Percentiles rank a stretch among this genome's conserved stretches.
Conservation (phyloP, 2,329 filamentous ascomycete species). For the Ophiostoma sp. region DNA sequence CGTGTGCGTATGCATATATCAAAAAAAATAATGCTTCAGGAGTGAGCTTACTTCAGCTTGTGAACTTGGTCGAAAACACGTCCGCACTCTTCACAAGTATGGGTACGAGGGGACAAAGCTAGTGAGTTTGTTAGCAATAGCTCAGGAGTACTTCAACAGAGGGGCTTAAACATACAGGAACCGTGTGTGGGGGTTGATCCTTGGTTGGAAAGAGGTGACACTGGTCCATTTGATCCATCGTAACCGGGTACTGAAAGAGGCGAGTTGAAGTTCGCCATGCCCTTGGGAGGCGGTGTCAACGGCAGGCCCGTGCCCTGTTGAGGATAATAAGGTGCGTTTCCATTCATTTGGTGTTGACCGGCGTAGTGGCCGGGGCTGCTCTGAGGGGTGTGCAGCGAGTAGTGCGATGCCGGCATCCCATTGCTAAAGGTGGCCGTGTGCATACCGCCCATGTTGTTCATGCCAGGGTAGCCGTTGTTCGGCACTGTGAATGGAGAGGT, state of each 20-base stretch:
- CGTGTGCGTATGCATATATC: neutral
- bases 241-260: slow-evolving; percentile 34
- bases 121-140: neutral
- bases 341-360: neutral
- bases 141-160: neutral
- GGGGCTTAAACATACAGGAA: slow-evolving; percentile 27
- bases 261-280: slow-evolving; percentile 42
- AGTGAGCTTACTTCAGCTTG: slow-evolving; percentile 49
- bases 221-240: neutral
- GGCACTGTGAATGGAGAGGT: neutral
- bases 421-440: slow-evolving; percentile 19
- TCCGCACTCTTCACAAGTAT: slow-evolving; percentile 40
- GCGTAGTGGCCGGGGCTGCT: slow-evolving; percentile 19
- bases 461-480: neutral
- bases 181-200: slow-evolving; percentile 27
- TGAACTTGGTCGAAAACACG: slow-evolving; percentile 53
- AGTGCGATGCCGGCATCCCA: neutral
- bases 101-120: slow-evolving; percentile 30
- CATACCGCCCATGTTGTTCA: slow-evolving; percentile 9
- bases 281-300: slow-evolving; percentile 20
- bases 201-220: slow-evolving; percentile 36
- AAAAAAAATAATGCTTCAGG: no score
- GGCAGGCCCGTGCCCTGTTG: slow-evolving; percentile 34
- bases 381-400: slow-evolving; percentile 19
- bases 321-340: neutral